Percentiles rank a stretch among this genome's conserved stretches.
Conservation (phyloP, 441 rosid genomes). For the Mallotus japonicus region DNA sequence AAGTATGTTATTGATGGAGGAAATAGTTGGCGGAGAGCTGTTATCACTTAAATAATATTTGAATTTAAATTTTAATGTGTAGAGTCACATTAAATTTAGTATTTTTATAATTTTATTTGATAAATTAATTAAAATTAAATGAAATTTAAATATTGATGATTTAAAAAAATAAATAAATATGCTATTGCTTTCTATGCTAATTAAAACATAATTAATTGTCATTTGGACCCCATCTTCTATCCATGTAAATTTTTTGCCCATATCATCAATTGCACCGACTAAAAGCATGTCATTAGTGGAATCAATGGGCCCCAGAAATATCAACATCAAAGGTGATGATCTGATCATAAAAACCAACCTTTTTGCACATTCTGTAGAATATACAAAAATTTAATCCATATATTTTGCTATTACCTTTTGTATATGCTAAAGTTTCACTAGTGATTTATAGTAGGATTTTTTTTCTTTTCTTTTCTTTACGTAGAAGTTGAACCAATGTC, state of each 20-base stretch:
- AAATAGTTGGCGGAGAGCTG: too few relatives aligned
- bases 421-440: constrained; percentile 23
- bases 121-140: too few relatives aligned
- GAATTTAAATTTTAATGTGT: too few relatives aligned
- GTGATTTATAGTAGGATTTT: constrained; percentile 26
- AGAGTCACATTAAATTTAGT: too few relatives aligned
- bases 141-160: too few relatives aligned
- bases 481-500: constrained; percentile 38
- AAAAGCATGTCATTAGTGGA: constrained; percentile 50
- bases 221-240: constrained; percentile 27
- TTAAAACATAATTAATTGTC: constrained; percentile 6
- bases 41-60: too few relatives aligned
- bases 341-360: constrained; percentile 16
- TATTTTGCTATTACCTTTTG: neutral
- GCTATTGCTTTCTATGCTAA: constrained; percentile 11
- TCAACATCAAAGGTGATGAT: constrained; percentile 23
- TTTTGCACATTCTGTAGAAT: constrained; percentile 30
- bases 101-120: too few relatives aligned
- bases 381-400: constrained; percentile 21
- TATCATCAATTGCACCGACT: constrained; percentile 36
- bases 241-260: constrained; percentile 35
- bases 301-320: constrained; percentile 34
- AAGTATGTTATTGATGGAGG: too few relatives aligned
- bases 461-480: constrained; percentile 1
- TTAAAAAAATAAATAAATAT: neutral